Conservation (phyloP, 345 rosid genomes). For the Cardamine occulta region DNA sequence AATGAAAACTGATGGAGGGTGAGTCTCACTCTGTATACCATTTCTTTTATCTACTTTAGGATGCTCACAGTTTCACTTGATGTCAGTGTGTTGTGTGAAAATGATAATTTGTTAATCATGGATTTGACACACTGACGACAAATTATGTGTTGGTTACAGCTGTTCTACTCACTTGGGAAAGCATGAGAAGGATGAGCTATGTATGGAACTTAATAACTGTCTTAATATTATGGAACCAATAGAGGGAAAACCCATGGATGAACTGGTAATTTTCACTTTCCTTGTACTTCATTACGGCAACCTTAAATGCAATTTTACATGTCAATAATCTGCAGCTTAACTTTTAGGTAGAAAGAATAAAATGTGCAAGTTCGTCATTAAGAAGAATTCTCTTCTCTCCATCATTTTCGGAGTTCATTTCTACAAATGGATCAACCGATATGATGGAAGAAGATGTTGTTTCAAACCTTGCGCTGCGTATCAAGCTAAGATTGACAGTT, state of each 20-base stretch:
- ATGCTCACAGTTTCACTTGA: conserved; percentile 5
- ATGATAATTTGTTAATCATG: not conserved
- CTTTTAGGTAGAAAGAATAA: conserved; percentile 79
- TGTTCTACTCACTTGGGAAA: conserved; percentile 54
- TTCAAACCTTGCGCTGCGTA: conserved; percentile 76
- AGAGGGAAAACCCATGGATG: conserved; percentile 71
- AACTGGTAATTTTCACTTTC: conserved; percentile 60
- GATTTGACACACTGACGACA: conserved; percentile 18
- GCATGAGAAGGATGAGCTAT: conserved; percentile 69
- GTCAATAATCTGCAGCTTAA: conserved; percentile 44
- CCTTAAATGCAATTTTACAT: conserved; percentile 15
- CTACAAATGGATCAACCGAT: conserved; percentile 73
- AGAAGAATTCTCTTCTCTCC: conserved; percentile 87
- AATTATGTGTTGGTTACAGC: conserved; percentile 47
- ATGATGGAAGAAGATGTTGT: conserved; percentile 97
- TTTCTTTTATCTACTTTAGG: conserved; percentile 2
- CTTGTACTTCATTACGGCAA: not conserved
- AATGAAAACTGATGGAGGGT: conserved; percentile 66
- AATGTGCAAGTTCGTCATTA: conserved; percentile 76
- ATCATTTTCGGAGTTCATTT: conserved; percentile 79
- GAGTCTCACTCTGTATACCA: conserved; percentile 31
- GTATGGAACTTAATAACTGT: conserved; percentile 65
- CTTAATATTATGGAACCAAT: conserved; percentile 72
- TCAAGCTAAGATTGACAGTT: conserved; percentile 83
- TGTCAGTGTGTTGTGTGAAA: conserved; percentile 1